Base-by-base conservation (phyloP, 1,284 basidiomycete species). In the Cutaneotrichosporon sp. region DNA sequence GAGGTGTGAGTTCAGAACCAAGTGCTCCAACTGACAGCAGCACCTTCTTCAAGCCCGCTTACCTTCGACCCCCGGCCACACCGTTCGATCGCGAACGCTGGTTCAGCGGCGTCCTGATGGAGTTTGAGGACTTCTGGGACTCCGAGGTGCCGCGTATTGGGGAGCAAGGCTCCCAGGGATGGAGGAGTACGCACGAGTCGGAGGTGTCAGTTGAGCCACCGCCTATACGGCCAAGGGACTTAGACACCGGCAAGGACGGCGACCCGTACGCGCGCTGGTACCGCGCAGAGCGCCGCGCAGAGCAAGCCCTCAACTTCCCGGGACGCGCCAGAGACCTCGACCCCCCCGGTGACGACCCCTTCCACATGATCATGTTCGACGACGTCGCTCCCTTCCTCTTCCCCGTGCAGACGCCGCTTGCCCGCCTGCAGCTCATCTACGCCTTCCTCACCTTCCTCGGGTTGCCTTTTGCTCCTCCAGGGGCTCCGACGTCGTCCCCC, bases 381-480 rank as follows among this genome's bases (percentile, higher is more conserved):
- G 94, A 97, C 72, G 84, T 97, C 60, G 84, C 84, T 11, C 78
- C 86, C 2, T 82, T 93, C 52, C 82, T 97, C 22, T 80, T 91
- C 58, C 72, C 84, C 33, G 71, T 95, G 33, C 80, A 80, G 11
- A 82, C 84, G 4, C 69, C 76, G 3, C 79, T 79, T 42, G 85
- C 86, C 0, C 86, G 86, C 71, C 73, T 85, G 24, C 83, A 86
- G 34, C 87, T 94, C 67, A 85, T 90, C 16, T 80, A 89, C 62
- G 84, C 87, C 8, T 92, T 90, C 85, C 82, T 97, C 36, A 86
- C 87, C 18, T 85, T 90, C 70, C 78, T 90, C 25, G 92, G 91
- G 13, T 82, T 95, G 18, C 86, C 81, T 0, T 77, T 82, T 58
- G 66, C 72, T 2, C 79, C 80, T 4, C 77, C 79, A 2, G 81